Percentiles rank a stretch among this genome's conserved stretches.
Evolutionary conservation across 1,284 basidiomycete genomes (phyloP).

Genomic region (Taiwanofungus camphoratus): DNA sequence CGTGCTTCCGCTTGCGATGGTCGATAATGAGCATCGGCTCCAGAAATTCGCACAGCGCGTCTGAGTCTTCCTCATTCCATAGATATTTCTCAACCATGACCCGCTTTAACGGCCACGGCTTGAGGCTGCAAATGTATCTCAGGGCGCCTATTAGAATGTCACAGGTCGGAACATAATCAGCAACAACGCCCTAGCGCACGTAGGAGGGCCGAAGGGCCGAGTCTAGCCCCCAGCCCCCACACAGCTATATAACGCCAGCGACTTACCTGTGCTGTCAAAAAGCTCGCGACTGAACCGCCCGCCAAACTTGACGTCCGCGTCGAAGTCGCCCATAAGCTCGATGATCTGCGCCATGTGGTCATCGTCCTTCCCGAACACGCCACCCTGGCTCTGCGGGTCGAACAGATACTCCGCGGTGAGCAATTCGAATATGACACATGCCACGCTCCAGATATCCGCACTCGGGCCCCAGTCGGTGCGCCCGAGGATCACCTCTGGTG

Average conservation of each 20-base stretch:
- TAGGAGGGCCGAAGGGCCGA: conserved; percentile 4
- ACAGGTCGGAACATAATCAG: conserved; percentile 2
- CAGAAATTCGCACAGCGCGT: conserved; percentile 64
- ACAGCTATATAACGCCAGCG: conserved; percentile 5
- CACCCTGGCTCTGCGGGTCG: conserved; percentile 80
- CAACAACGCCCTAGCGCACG: no score
- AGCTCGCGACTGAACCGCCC: conserved; percentile 82
- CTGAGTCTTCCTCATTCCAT: conserved; percentile 55
- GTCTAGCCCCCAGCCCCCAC: conserved; percentile 11
- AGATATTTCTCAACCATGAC: conserved; percentile 86
- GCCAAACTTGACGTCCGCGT: conserved; percentile 68
- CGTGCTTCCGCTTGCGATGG: conserved; percentile 61
- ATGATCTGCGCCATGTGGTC: conserved; percentile 94
- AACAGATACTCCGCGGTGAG: conserved; percentile 86
- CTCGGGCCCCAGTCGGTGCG: conserved; percentile 80
- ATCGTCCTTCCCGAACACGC: conserved; percentile 86
- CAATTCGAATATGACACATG: conserved; percentile 83
- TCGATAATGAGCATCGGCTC: conserved; percentile 77
- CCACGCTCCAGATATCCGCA: conserved; percentile 87
- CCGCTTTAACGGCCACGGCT: conserved; percentile 78
- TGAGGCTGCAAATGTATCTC: conserved; percentile 74
- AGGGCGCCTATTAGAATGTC: conserved; percentile 37
- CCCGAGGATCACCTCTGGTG: conserved; percentile 88
- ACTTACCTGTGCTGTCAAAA: conserved; percentile 72
- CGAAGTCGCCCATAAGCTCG: conserved; percentile 77